These are phyloP conservation scores for Sarcomyxa edulis DNA, from an alignment of 768 basidiomycete genomes.

Conservation along the genomic window DNA sequence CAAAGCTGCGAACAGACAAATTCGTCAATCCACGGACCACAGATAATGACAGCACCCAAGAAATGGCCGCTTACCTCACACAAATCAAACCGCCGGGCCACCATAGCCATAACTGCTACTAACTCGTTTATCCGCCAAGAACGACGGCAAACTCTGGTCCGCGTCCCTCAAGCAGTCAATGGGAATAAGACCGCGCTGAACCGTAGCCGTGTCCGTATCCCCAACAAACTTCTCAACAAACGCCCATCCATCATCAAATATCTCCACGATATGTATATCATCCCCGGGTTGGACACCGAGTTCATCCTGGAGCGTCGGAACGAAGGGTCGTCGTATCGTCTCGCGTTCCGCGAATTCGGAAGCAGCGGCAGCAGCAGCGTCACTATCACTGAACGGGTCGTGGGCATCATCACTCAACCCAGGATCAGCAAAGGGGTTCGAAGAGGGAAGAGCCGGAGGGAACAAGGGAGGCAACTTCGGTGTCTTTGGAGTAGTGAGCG, in stretches of 20 bases:
- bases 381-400: conserved; percentile 5
- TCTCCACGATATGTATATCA: conserved; percentile 41
- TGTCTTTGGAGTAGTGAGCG: conserved; percentile 11
- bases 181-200: conserved; percentile 53
- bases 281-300: conserved; percentile 47
- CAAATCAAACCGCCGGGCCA: no score
- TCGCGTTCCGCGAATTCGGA: conserved; percentile 37
- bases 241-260: conserved; percentile 73
- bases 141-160: conserved; percentile 40
- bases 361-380: conserved; percentile 7
- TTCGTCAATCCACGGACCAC: no score
- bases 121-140: conserved; percentile 44
- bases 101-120: no score
- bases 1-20: no score
- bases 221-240: conserved; percentile 43
- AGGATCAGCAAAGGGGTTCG: conserved; percentile 21
- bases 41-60: no score
- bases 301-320: conserved; percentile 55
- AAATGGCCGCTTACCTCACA: no score
- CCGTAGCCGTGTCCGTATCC: conserved; percentile 18
- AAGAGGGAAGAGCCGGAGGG: conserved; percentile 9
- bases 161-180: conserved; percentile 59
- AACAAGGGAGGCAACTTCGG: conserved; percentile 11
- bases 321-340: conserved; percentile 50
- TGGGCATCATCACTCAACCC: neutral